Evolutionary conservation across 371 early-diverging fungal genomes (phyloP).

Genomic region (Chytridiales sp.): DNA sequence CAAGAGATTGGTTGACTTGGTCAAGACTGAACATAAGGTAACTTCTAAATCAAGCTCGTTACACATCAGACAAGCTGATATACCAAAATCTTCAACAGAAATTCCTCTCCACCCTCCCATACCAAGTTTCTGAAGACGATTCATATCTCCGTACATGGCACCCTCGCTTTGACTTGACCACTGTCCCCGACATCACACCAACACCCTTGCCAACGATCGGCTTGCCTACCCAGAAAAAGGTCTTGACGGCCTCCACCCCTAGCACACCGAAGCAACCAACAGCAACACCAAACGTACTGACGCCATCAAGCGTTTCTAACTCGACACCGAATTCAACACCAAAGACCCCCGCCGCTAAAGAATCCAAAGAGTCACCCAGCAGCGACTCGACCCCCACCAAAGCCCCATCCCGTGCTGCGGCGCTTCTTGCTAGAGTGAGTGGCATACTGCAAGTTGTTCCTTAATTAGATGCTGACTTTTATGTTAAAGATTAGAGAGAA

Average conservation of each 20-base stretch:
- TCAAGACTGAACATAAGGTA: slow-evolving; percentile 4
- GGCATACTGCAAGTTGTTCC: background rate
- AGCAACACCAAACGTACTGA: background rate
- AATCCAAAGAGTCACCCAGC: background rate
- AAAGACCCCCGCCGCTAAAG: background rate
- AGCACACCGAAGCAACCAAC: background rate
- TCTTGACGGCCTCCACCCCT: background rate
- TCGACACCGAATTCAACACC: background rate
- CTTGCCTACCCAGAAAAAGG: background rate
- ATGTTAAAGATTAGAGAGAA: slow-evolving; percentile 25
- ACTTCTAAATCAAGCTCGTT: too few relatives aligned
- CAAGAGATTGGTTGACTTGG: slow-evolving; percentile 2
- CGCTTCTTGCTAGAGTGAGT: slow-evolving; percentile 23
- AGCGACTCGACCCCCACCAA: background rate
- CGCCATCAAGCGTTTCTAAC: background rate
- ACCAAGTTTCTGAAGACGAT: too few relatives aligned
- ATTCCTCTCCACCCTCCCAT: too few relatives aligned
- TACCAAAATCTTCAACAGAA: too few relatives aligned
- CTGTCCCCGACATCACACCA: slow-evolving; percentile 2
- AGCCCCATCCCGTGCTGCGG: slow-evolving; percentile 23
- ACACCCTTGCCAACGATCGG: background rate
- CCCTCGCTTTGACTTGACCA: slow-evolving; percentile 5
- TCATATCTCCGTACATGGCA: too few relatives aligned
- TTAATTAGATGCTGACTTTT: background rate
- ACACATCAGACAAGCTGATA: too few relatives aligned